Evolutionary conservation across 441 rosid species (phyloP), one percentile per base, ranked within the genome.

Genomic region (Iberis amara): DNA sequence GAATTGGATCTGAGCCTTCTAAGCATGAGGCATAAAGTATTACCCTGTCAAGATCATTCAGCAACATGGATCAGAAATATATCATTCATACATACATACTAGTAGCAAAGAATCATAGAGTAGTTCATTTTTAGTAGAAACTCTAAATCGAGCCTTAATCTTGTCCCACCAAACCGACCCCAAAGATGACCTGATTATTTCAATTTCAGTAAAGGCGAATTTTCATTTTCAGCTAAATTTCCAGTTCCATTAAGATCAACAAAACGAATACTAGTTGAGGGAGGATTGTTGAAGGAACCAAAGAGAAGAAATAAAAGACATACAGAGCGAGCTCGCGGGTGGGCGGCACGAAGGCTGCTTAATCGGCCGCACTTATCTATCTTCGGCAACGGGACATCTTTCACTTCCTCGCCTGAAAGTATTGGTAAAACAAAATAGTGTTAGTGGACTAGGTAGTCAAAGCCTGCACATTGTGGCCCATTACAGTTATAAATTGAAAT

Each of bases 281-380:
- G 21, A 18, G 21, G 21, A 18, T 18, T 18, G 15, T 40, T 15
- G 11, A 51, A 26, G 9, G 36, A 33, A 28, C 0, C n/a, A 65
- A 24, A 35, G 37, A 30, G 21, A 49, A 24, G 21, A 18, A 18
- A 11, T 4, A 6, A 31, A 14, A n/a, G 21, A 58, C 71, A 49
- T 78, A 90, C 97, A 90, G 66, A 59, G 97, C 94, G 60, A 90
- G 94, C 67, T 90, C 97, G 4, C 96, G 83, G 68, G 4, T 94
- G 83, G 68, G 84, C 97, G 50, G 97, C 95, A 68, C 97, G 78
- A 55, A 94, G 97, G 64, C 92, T 86, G 74, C 97, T 84, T 59
- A 90, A 82, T 52, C 96, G 73, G 28, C 96, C 97, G 68, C 81
- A 80, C 66, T 81, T 84, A 50, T 90, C 97, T 51, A 86, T 69